Percentiles rank a stretch among this genome's conserved stretches.
Conservation (phyloP, 768 basidiomycete genomes). For the Hericium alpestre region DNA sequence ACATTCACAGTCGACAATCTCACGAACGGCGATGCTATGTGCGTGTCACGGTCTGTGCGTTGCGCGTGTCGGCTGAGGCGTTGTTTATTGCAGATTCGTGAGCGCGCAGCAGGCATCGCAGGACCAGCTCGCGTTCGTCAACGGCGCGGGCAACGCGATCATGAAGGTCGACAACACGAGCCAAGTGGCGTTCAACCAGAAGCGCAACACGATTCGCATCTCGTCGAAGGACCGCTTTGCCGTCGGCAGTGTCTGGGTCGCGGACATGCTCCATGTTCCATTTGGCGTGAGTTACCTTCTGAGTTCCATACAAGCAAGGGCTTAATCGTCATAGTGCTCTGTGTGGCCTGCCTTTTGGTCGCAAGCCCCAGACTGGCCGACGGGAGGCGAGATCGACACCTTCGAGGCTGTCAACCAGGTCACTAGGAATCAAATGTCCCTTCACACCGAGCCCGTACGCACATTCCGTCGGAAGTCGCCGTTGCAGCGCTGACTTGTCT, state of each 20-base stretch:
- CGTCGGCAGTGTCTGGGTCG: conserved; percentile 42
- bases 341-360: conserved; percentile 2
- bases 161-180: conserved; percentile 69
- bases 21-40: conserved; percentile 56
- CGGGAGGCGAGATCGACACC: conserved; percentile 3
- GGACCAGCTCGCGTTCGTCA: conserved; percentile 49
- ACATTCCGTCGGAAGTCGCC: too few species aligned
- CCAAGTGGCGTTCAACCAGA: conserved; percentile 36
- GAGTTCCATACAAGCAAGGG: neutral
- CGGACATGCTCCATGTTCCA: conserved; percentile 1
- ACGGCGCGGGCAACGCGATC: conserved; percentile 60
- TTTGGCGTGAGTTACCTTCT: neutral
- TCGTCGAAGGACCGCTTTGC: conserved; percentile 42
- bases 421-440: conserved; percentile 55
- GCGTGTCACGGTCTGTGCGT: conserved; percentile 7
- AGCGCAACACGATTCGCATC: conserved; percentile 63
- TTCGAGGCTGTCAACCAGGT: conserved; percentile 59
- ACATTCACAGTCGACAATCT: conserved; percentile 47
- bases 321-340: neutral
- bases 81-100: conserved; percentile 30
- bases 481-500: neutral
- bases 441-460: conserved; percentile 51
- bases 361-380: neutral
- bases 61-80: neutral
- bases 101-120: conserved; percentile 32